Evolutionary conservation across 2,329 filamentous ascomycete genomes (phyloP), one percentile per base, ranked within the genome.

Genomic region (Tolypocladium capitatum): DNA sequence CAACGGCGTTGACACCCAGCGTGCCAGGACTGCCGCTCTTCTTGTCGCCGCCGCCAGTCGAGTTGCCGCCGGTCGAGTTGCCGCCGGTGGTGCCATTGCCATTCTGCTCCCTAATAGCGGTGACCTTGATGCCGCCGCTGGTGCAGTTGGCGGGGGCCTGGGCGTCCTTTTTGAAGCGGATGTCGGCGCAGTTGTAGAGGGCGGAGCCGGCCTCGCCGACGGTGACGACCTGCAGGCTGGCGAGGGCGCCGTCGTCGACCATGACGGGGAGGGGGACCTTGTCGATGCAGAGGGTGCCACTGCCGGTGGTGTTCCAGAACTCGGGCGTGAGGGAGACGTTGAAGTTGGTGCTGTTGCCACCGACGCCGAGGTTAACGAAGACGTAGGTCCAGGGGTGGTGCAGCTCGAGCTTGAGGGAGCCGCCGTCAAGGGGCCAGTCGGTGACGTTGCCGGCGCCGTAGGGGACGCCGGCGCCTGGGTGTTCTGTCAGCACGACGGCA

Each of bases 121-220:
- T 50, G 30, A 62, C 56, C 21, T 67, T 68, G 41, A 86, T 67
- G 32, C 73, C 75, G 4, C 59, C 57, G 21, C 41, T 46, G 4
- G 49, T 57, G 52, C 62, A 63, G 49, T 63, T 63, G 27, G 66
- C 59, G 16, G 74, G 68, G 9, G 67, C 61, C 18, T 71, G 67
- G 5, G 76, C 70, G 11, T 68, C 66, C 46, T 68, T 66, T 31
- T 72, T 74, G 67, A 90, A 82, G 27, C 76, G 81, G 54, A 89
- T 77, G 56, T 90, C 84, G 58, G 84, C 81, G 63, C 85, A 90
- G 64, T 82, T 84, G 65, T 87, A 89, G 31, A 89, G 66, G 16
- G 83, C 80, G 35, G 71, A 73, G 20, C 71, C 74, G 4, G 67
- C 68, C 21, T 75, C 69, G 28, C 78, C 80, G 43, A 79, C 69